These are phyloP conservation scores for Sophora flavescens DNA, from an alignment of 306 rosid species.

Conservation along the genomic window DNA sequence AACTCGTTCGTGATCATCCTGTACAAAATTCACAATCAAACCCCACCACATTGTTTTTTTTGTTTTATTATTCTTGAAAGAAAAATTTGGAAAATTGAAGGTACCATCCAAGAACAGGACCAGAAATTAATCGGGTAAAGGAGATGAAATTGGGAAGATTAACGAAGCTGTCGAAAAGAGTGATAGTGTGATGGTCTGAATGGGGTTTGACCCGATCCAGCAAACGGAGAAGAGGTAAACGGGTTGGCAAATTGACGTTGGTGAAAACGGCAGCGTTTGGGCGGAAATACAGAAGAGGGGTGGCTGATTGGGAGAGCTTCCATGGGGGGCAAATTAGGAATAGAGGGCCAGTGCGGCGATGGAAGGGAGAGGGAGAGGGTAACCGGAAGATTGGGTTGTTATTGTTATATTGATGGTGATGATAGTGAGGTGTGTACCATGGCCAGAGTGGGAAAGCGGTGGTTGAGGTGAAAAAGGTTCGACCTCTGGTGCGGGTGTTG, in stretches of 20 bases:
- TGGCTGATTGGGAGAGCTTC: slow-evolving; percentile 94
- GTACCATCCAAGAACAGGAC: slow-evolving; percentile 94
- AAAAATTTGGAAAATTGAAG: neutral
- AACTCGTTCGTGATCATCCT: slow-evolving; percentile 87
- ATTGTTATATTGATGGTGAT: slow-evolving; percentile 21
- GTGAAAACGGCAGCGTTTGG: slow-evolving; percentile 66
- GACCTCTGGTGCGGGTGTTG: slow-evolving; percentile 33
- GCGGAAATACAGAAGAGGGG: slow-evolving; percentile 73
- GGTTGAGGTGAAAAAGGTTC: slow-evolving; percentile 65
- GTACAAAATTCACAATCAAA: slow-evolving; percentile 30
- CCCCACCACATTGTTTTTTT: neutral
- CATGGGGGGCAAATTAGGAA: slow-evolving; percentile 83
- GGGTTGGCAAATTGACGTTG: slow-evolving; percentile 61
- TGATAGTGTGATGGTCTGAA: slow-evolving; percentile 27
- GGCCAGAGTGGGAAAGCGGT: slow-evolving; percentile 46
- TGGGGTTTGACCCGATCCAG: slow-evolving; percentile 52
- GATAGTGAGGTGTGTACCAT: slow-evolving; percentile 30
- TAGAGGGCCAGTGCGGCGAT: slow-evolving; percentile 79
- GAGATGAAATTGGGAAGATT: slow-evolving; percentile 86
- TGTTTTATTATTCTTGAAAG: neutral
- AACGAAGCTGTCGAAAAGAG: slow-evolving; percentile 57
- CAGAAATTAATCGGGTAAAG: slow-evolving; percentile 70
- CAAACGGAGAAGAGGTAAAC: slow-evolving; percentile 58
- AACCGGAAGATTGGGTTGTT: slow-evolving; percentile 49
- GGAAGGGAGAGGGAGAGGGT: slow-evolving; percentile 54